Conservation (phyloP, 148 eudicot genomes). For the Camellia japonica region DNA sequence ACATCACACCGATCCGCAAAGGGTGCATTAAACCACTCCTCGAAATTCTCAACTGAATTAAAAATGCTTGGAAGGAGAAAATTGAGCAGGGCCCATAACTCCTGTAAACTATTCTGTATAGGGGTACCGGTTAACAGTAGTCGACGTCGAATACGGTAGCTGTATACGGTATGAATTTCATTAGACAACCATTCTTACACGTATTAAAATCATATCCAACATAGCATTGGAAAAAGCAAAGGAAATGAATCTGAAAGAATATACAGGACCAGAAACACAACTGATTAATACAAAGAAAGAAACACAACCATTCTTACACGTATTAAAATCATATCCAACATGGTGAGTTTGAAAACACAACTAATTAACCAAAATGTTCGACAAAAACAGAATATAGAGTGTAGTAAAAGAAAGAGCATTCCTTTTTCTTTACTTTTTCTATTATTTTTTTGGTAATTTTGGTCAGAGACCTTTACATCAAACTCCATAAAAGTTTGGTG, state of each 20-base stretch:
- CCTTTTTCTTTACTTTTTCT: background rate
- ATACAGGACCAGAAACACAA: background rate
- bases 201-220: background rate
- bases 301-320: background rate
- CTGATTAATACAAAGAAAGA: no score
- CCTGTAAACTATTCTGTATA: conserved; percentile 94
- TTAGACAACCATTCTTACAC: background rate
- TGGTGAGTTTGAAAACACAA: background rate
- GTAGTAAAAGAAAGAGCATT: background rate
- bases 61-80: conserved; percentile 96
- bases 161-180: conserved; percentile 24
- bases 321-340: background rate
- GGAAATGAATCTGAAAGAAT: no score
- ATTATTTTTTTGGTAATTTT: background rate
- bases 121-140: conserved; percentile 96
- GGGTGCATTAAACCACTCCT: conserved; percentile 99
- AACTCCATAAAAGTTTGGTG: background rate
- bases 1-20: conserved; percentile 91
- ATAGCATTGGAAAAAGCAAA: background rate
- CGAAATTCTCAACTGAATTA: conserved; percentile 90
- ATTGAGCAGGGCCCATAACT: conserved; percentile 94
- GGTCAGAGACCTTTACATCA: background rate
- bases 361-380: no score
- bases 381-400: background rate
- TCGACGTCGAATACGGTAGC: conserved; percentile 82